phyloP scores from a whole-genome alignment of 2,329 filamentous ascomycete species.

The Tricladium varicosporioides region DNA sequence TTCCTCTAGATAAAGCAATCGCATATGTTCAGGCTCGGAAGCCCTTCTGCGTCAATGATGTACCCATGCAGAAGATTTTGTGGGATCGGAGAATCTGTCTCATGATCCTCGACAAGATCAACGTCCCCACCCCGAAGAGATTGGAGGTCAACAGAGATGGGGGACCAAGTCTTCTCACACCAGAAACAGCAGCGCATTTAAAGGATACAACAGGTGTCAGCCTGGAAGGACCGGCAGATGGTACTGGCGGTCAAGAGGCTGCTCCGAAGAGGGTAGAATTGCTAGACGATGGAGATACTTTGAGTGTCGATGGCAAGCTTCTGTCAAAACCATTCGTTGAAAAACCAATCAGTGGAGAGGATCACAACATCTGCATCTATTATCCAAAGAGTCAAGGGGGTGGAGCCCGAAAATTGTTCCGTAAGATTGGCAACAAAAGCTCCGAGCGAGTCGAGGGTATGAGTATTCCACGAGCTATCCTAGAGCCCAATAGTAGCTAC shows the following conservation, averaged over 20 bases:
- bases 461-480: conserved; percentile 73
- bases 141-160: conserved; percentile 93
- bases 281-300: conserved; percentile 83
- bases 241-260: conserved; percentile 52
- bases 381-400: conserved; percentile 85
- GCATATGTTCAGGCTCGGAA: conserved; percentile 90
- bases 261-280: conserved; percentile 71
- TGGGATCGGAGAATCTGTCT: conserved; percentile 95
- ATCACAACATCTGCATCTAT: conserved; percentile 98
- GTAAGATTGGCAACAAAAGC: conserved; percentile 98
- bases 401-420: conserved; percentile 86
- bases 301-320: conserved; percentile 79
- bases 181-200: conserved; percentile 77
- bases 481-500: conserved; percentile 79
- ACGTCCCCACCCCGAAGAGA: conserved; percentile 83
- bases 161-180: conserved; percentile 73
- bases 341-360: conserved; percentile 96
- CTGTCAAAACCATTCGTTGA: conserved; percentile 95
- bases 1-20: conserved; percentile 94
- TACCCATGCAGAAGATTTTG: conserved; percentile 94
- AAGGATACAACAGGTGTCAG: conserved; percentile 76
- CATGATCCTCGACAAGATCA: conserved; percentile 81
- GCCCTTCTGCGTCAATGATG: conserved; percentile 95
- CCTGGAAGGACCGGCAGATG: conserved; percentile 68
- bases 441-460: conserved; percentile 87